These are phyloP conservation scores for Cutaneotrichosporon sp. DNA, from an alignment of 1,284 basidiomycete genomes.

Conservation along the genomic window DNA sequence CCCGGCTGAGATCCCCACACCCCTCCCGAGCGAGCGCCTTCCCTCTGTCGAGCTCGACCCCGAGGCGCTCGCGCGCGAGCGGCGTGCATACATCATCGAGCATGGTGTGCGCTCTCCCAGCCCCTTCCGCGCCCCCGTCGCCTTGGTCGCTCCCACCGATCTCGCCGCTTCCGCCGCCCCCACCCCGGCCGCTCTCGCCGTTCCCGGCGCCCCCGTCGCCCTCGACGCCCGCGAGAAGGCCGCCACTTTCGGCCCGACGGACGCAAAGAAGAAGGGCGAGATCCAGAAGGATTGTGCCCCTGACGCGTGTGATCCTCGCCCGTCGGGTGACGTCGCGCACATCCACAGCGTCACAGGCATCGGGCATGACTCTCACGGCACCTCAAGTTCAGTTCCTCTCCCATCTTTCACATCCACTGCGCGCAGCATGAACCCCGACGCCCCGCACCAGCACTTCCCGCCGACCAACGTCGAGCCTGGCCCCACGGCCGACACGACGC, in stretches of 20 bases:
- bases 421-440: not conserved
- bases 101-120: not conserved
- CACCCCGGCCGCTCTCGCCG: not conserved
- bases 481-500: too few species aligned
- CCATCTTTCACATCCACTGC: not conserved
- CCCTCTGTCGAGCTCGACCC: not conserved
- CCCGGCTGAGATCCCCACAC: not conserved
- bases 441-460: too few species aligned
- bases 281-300: not conserved
- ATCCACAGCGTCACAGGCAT: not conserved
- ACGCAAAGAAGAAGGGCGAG: not conserved
- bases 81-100: not conserved
- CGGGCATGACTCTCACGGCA: not conserved
- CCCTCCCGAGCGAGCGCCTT: not conserved
- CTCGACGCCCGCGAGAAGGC: not conserved
- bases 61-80: not conserved
- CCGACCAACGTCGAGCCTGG: too few species aligned
- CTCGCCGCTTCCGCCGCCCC: not conserved
- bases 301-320: not conserved
- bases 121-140: not conserved
- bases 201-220: not conserved
- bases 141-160: not conserved
- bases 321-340: not conserved
- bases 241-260: not conserved
- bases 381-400: too few species aligned